Conservation (phyloP, 2,329 filamentous ascomycete species). For the Septoria linicola region DNA sequence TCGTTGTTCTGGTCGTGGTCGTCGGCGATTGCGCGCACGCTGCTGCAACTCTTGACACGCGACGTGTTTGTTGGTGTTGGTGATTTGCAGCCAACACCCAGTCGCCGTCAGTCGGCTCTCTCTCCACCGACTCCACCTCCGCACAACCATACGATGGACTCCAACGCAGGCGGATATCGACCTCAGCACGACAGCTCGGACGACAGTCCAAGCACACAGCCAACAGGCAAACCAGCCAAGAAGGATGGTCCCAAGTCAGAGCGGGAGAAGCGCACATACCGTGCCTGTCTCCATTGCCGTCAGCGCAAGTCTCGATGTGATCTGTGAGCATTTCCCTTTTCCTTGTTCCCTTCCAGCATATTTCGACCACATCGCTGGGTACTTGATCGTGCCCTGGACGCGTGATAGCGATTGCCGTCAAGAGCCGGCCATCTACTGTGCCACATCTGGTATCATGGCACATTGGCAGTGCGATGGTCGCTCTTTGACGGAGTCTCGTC, state of each 20-base stretch:
- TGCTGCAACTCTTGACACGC: background rate
- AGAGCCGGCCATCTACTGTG: constrained; percentile 5
- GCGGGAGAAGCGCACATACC: constrained; percentile 37
- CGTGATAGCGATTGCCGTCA: constrained; percentile 11
- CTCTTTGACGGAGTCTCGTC: constrained; percentile 8
- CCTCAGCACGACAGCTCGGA: constrained; percentile 13
- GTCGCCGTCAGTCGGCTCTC: constrained; percentile 24
- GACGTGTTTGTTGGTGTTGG: background rate
- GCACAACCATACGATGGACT: too few species aligned
- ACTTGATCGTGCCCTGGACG: background rate
- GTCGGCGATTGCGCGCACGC: too few species aligned
- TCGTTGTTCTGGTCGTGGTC: background rate
- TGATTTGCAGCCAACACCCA: background rate
- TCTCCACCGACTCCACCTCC: constrained; percentile 9
- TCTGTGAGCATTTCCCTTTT: constrained; percentile 27
- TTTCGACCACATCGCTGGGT: too few species aligned
- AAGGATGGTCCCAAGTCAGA: constrained; percentile 25
- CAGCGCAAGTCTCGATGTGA: constrained; percentile 39
- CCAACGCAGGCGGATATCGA: too few species aligned
- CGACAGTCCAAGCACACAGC: constrained; percentile 17
- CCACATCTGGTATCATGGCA: background rate
- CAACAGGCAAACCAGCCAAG: background rate
- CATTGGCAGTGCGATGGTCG: background rate
- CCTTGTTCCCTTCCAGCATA: background rate
- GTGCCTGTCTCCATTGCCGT: constrained; percentile 37